These are phyloP conservation scores for Helotiales sp. DNA, from an alignment of 2,329 filamentous ascomycete species.

Conservation along the genomic window DNA sequence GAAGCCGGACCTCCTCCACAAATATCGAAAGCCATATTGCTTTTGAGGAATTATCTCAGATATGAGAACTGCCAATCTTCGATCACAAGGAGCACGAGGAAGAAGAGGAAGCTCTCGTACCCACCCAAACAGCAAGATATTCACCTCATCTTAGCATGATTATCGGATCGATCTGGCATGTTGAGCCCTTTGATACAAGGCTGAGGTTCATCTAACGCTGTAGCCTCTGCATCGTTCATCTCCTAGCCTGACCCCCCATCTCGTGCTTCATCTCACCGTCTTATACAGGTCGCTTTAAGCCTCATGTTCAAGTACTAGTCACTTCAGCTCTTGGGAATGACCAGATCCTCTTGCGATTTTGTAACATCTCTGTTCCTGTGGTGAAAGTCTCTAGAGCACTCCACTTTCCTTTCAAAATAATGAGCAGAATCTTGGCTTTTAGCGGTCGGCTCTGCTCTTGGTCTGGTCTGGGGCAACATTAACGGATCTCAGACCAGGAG, in stretches of 20 bases:
- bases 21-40: neutral
- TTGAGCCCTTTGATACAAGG: constrained; percentile 9
- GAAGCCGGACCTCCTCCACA: neutral
- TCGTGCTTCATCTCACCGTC: constrained; percentile 15
- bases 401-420: neutral
- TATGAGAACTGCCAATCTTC: neutral
- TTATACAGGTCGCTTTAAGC: neutral
- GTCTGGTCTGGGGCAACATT: too few relatives aligned
- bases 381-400: neutral
- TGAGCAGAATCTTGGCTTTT: neutral
- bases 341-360: constrained; percentile 4
- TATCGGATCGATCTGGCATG: neutral
- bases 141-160: neutral
- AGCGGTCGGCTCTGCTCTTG: neutral
- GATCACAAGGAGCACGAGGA: neutral
- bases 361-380: neutral
- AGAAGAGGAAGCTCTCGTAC: neutral
- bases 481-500: neutral
- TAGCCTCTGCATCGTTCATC: constrained; percentile 7
- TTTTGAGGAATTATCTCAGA: neutral
- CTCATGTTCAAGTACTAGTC: too few relatives aligned
- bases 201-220: constrained; percentile 18
- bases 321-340: neutral
- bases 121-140: neutral
- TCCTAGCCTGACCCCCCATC: constrained; percentile 6